Conservation (phyloP, 805 yeast species). For the Candida oleophila region DNA sequence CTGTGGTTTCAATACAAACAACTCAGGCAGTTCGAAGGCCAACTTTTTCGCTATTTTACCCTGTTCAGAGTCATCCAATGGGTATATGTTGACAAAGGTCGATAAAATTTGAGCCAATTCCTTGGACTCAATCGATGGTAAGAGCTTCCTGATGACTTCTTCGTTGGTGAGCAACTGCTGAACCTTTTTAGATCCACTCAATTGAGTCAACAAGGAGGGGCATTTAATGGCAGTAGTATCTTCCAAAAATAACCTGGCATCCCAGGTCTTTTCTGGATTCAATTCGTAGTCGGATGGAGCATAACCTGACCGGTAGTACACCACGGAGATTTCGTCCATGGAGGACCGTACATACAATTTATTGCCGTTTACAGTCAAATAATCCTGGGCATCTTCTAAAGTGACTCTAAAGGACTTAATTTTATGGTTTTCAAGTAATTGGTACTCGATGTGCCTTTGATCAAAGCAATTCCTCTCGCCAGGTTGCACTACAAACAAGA, state of each 20-base stretch:
- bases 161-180: slow-evolving; percentile 81
- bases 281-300: slow-evolving; percentile 74
- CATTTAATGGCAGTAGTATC: slow-evolving; percentile 81
- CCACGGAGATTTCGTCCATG: slow-evolving; percentile 77
- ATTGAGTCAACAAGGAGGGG: slow-evolving; percentile 84
- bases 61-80: slow-evolving; percentile 68
- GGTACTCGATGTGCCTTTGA: slow-evolving; percentile 81
- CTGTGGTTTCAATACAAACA: slow-evolving; percentile 91
- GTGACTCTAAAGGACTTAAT: slow-evolving; percentile 66
- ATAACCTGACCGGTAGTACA: slow-evolving; percentile 89
- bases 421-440: slow-evolving; percentile 54
- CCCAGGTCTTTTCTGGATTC: slow-evolving; percentile 65
- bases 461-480: slow-evolving; percentile 88
- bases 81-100: slow-evolving; percentile 86
- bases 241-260: slow-evolving; percentile 70
- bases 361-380: slow-evolving; percentile 42
- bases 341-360: slow-evolving; percentile 54
- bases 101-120: slow-evolving; percentile 37
- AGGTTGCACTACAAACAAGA: slow-evolving; percentile 80
- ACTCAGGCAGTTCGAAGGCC: slow-evolving; percentile 66
- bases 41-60: slow-evolving; percentile 64
- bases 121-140: slow-evolving; percentile 29
- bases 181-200: slow-evolving; percentile 90
- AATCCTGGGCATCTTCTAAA: slow-evolving; percentile 52
- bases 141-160: slow-evolving; percentile 45